Base-by-base conservation (phyloP, 257 asterid species). In the Orobanche coerulescens region DNA sequence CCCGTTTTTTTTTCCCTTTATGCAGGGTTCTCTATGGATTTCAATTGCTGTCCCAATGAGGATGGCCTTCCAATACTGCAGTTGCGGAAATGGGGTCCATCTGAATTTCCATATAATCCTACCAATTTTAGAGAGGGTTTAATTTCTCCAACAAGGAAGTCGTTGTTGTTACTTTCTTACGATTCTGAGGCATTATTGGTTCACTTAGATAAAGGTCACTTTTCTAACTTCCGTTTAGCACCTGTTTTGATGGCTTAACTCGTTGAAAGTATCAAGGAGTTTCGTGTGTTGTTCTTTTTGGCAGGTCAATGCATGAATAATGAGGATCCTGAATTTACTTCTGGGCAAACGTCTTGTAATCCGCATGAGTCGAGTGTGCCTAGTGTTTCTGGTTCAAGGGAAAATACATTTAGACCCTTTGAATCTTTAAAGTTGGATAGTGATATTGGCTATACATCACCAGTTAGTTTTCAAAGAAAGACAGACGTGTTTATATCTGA, bases 61-160 rank as follows among this genome's bases (percentile, higher is more conserved):
- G 87, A 86, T 65, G 80, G 76, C 64, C 90, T 78, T 44, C 76
- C 88, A 18, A 69, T 82, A 44, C 66, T 92, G 86, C 93, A 84
- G 83, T 79, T 92, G 81, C 83, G 78, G 72, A 92, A 79, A 72
- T 92, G 96, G 96, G 83, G 73, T 36, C 74, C 88, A 62, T 71
- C 90, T 47, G 90, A 81, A 26, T 74, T 80, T 67, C 90, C 84
- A 36, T 71, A 82, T 48, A 80, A 71, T 71, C 86, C 88, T 64
- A 81, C 88, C 28, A 73, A 72, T 73, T 92, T 84, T 51, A 81
- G 78, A 48, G 88, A 86, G 78, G 98, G 95, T 67, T 84, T 78
- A 63, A 77, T 92, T 75, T 92, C 98, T 78, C 98, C 98, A 0
- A 74, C 85, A 23, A 76, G 95, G 81, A 85, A 78, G 77, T 72